phyloP scores from a whole-genome alignment of 257 asterid genomes.

The Leptodermis oblonga region DNA sequence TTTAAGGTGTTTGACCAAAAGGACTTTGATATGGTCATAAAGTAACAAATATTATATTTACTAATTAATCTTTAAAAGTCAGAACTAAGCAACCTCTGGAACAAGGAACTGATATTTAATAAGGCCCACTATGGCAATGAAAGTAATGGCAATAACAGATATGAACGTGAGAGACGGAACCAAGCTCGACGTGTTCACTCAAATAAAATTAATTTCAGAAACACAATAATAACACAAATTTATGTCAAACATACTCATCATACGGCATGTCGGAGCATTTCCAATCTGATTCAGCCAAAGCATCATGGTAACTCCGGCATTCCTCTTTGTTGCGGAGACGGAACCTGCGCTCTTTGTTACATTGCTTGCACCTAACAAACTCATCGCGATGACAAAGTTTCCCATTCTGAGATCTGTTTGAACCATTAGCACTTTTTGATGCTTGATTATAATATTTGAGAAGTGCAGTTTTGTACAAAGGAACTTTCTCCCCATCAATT shows the following conservation, averaged over 20 bases:
- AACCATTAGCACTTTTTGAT: constrained; percentile 38
- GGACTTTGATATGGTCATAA: background rate
- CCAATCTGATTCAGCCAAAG: constrained; percentile 37
- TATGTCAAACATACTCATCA: constrained; percentile 36
- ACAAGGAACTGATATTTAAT: background rate
- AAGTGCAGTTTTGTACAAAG: constrained; percentile 43
- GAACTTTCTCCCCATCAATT: constrained; percentile 48
- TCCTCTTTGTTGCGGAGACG: constrained; percentile 49
- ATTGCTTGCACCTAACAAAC: constrained; percentile 37
- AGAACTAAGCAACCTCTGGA: background rate
- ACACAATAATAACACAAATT: background rate
- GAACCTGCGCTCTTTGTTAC: constrained; percentile 47
- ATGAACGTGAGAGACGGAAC: background rate
- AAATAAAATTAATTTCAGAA: background rate
- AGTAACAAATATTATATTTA: background rate
- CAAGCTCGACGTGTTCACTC: background rate
- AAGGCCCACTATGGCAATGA: background rate
- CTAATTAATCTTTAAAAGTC: background rate
- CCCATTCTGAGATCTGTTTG: constrained; percentile 32
- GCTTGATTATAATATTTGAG: constrained; percentile 46
- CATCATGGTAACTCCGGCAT: constrained; percentile 48
- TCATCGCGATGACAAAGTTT: constrained; percentile 44
- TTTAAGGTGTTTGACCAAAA: background rate
- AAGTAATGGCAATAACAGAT: background rate
- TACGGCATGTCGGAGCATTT: constrained; percentile 44